Percentiles rank a stretch among this genome's conserved stretches.
Conservation (phyloP, 768 basidiomycete genomes). For the Jaapia argillacea region DNA sequence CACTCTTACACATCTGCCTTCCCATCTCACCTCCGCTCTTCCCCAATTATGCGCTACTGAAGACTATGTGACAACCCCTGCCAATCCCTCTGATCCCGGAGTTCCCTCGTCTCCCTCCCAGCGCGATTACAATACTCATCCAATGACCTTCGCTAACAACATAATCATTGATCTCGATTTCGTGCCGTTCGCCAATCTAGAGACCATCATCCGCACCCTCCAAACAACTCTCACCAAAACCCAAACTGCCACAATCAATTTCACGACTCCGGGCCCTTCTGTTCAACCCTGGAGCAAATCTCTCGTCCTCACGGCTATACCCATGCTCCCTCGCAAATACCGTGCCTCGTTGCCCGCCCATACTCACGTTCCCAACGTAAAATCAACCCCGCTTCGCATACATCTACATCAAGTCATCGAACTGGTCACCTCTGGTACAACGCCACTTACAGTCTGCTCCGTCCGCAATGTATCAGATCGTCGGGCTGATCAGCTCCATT, state of each 20-base stretch:
- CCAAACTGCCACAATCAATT: slow-evolving; percentile 18
- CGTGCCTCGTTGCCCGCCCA: not conserved
- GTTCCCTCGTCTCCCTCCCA: no score
- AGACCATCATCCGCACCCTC: slow-evolving; percentile 13
- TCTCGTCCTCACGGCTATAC: slow-evolving; percentile 32
- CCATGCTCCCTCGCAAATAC: slow-evolving; percentile 27
- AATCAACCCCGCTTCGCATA: slow-evolving; percentile 16
- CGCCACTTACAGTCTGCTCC: slow-evolving; percentile 20
- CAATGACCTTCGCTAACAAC: no score
- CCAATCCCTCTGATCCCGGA: no score
- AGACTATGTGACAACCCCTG: no score
- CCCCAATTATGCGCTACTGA: no score
- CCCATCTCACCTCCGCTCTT: no score
- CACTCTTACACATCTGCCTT: no score
- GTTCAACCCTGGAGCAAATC: slow-evolving; percentile 23
- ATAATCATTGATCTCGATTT: slow-evolving; percentile 7
- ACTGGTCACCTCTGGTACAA: slow-evolving; percentile 19
- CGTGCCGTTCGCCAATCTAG: slow-evolving; percentile 9
- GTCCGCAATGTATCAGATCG: slow-evolving; percentile 19
- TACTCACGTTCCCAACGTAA: not conserved
- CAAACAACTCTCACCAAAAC: slow-evolving; percentile 11
- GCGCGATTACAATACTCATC: no score
- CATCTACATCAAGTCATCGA: slow-evolving; percentile 28
- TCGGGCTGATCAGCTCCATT: not conserved
- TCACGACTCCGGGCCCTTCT: slow-evolving; percentile 28